These are phyloP conservation scores for Xylaria sp. DNA, from an alignment of 2,329 filamentous ascomycete genomes.

Conservation along the genomic window DNA sequence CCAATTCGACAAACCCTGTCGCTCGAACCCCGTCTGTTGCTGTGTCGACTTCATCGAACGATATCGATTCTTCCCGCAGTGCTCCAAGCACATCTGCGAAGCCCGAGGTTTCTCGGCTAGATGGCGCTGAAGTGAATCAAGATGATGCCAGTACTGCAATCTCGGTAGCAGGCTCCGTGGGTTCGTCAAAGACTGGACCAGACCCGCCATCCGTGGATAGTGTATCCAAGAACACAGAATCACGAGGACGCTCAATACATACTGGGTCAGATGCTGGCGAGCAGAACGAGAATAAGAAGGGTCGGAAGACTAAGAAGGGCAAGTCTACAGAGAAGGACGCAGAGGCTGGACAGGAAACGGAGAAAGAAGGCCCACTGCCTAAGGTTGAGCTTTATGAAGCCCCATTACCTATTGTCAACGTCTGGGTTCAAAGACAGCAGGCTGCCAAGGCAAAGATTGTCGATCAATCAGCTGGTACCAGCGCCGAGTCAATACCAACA, in stretches of 20 bases:
- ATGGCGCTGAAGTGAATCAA: conserved; percentile 37
- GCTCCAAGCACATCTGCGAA: conserved; percentile 45
- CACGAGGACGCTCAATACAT: conserved; percentile 68
- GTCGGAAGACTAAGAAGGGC: conserved; percentile 72
- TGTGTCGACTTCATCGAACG: conserved; percentile 53
- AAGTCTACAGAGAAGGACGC: conserved; percentile 63
- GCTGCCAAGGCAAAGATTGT: conserved; percentile 62
- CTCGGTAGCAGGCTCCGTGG: conserved; percentile 36
- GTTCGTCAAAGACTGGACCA: conserved; percentile 32
- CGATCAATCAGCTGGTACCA: conserved; percentile 27
- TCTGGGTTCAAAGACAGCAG: conserved; percentile 83
- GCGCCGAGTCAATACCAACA: conserved; percentile 9
- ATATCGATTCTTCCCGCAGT: conserved; percentile 47
- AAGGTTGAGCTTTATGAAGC: conserved; percentile 81
- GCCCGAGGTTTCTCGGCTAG: conserved; percentile 39
- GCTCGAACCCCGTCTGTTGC: conserved; percentile 52
- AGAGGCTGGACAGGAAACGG: conserved; percentile 61
- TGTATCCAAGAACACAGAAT: conserved; percentile 54
- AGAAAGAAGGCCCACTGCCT: conserved; percentile 69
- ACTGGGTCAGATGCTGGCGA: conserved; percentile 73
- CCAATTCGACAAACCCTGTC: conserved; percentile 47
- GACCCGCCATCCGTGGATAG: conserved; percentile 42
- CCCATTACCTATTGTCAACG: conserved; percentile 83
- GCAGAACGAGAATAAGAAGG: conserved; percentile 72
- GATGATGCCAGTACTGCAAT: conserved; percentile 36